phyloP scores from a whole-genome alignment of 2,329 filamentous ascomycete species.

The Talaromyces sp. region DNA sequence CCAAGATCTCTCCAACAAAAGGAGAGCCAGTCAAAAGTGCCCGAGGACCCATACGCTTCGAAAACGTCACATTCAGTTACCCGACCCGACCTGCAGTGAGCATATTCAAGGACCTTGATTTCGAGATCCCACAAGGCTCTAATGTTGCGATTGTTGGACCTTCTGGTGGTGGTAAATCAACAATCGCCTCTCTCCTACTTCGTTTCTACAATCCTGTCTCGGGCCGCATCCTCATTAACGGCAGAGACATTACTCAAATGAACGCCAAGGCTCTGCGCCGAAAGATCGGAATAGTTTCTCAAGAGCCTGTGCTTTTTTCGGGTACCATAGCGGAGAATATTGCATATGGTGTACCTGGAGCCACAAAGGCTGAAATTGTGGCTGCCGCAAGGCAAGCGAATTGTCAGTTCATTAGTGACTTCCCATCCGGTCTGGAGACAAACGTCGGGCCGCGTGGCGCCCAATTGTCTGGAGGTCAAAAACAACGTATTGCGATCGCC shows the following conservation, averaged over 20 bases:
- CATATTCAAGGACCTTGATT: conserved; percentile 85
- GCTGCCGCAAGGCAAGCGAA: conserved; percentile 87
- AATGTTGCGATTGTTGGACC: conserved; percentile 97
- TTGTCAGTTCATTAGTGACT: conserved; percentile 93
- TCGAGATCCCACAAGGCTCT: conserved; percentile 85
- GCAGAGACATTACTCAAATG: conserved; percentile 75
- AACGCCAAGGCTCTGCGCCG: conserved; percentile 90
- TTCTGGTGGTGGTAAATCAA: conserved; percentile 93
- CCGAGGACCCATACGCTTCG: conserved; percentile 82
- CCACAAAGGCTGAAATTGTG: conserved; percentile 75
- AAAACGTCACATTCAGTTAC: conserved; percentile 82
- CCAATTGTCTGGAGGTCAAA: conserved; percentile 92
- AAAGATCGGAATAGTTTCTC: conserved; percentile 90
- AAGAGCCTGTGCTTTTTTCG: conserved; percentile 92
- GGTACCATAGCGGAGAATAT: conserved; percentile 77
- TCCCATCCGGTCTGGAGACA: conserved; percentile 92
- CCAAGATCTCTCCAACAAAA: conserved; percentile 80
- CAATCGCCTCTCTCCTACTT: conserved; percentile 83
- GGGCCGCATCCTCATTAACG: conserved; percentile 78
- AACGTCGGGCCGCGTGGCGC: conserved; percentile 88
- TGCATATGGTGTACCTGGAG: conserved; percentile 78
- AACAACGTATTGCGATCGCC: conserved; percentile 96
- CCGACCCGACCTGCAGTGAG: conserved; percentile 86
- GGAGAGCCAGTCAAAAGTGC: conserved; percentile 76
- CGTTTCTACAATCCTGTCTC: conserved; percentile 83